Evolutionary conservation across 345 rosid species (phyloP).

Genomic region (Populus simonii): DNA sequence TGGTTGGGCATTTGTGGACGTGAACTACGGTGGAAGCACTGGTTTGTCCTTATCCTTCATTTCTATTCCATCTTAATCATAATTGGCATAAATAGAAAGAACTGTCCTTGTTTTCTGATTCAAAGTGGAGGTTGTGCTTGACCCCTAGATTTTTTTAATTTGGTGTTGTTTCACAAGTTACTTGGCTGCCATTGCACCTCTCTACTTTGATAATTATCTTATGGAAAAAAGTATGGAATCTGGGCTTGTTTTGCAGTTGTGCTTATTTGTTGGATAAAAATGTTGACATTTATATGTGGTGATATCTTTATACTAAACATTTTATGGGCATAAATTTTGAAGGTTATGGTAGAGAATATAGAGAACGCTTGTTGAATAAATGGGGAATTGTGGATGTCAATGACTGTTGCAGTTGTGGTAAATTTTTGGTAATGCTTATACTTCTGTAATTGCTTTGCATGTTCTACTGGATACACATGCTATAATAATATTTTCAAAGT

Average conservation of each 20-base stretch:
- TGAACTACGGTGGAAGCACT: conserved; percentile 98
- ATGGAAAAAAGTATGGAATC: background rate
- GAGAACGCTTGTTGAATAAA: conserved; percentile 65
- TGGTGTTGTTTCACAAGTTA: background rate
- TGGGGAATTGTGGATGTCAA: conserved; percentile 98
- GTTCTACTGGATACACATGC: conserved; percentile 1
- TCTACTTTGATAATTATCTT: background rate
- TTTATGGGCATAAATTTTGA: conserved; percentile 13
- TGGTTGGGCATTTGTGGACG: conserved; percentile 97
- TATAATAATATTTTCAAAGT: background rate
- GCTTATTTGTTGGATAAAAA: background rate
- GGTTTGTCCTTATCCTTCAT: conserved; percentile 47
- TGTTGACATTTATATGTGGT: background rate
- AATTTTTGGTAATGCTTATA: conserved; percentile 57
- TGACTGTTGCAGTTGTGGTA: conserved; percentile 96
- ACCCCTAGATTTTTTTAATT: background rate
- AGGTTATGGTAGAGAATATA: conserved; percentile 94
- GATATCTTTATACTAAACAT: conserved; percentile 4
- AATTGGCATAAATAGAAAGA: background rate
- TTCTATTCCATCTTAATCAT: background rate
- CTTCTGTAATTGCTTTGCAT: background rate
- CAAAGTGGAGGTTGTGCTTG: background rate
- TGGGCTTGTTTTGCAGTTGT: background rate
- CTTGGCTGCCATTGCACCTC: background rate
- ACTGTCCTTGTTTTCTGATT: background rate